Evolutionary conservation across 441 rosid genomes (phyloP).

Genomic region (Populus hybrid): DNA sequence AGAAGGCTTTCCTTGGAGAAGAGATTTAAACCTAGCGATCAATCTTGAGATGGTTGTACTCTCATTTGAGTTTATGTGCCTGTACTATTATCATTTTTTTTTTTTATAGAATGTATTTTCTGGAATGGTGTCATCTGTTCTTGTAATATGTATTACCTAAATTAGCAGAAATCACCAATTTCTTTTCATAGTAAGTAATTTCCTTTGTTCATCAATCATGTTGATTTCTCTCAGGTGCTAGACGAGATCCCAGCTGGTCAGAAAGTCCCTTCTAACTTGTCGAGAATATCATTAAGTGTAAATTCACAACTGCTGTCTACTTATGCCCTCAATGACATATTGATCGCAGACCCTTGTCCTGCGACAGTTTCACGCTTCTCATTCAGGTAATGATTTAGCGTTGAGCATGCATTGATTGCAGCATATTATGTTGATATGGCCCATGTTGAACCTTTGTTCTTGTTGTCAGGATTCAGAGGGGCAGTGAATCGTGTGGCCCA

Average conservation of each 20-base stretch:
- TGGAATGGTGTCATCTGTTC: not conserved
- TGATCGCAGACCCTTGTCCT: conserved; percentile 82
- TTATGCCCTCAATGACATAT: conserved; percentile 71
- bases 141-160: not conserved
- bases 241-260: conserved; percentile 63
- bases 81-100: not conserved
- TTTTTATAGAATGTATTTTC: not conserved
- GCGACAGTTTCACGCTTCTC: conserved; percentile 82
- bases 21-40: not conserved
- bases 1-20: not conserved
- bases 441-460: not conserved
- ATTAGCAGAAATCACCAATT: not conserved
- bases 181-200: not conserved
- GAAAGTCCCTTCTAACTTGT: conserved; percentile 44
- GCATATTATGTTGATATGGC: not conserved
- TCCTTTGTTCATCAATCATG: not conserved
- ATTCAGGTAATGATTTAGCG: conserved; percentile 53
- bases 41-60: not conserved
- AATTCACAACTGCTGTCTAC: conserved; percentile 55
- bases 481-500: conserved; percentile 34
- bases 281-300: conserved; percentile 55
- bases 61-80: not conserved
- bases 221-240: conserved; percentile 47
- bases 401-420: not conserved
- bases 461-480: conserved; percentile 48